Conservation (phyloP, 2,329 filamentous ascomycete genomes). For the Phaeosphaeriaceae sp. region DNA sequence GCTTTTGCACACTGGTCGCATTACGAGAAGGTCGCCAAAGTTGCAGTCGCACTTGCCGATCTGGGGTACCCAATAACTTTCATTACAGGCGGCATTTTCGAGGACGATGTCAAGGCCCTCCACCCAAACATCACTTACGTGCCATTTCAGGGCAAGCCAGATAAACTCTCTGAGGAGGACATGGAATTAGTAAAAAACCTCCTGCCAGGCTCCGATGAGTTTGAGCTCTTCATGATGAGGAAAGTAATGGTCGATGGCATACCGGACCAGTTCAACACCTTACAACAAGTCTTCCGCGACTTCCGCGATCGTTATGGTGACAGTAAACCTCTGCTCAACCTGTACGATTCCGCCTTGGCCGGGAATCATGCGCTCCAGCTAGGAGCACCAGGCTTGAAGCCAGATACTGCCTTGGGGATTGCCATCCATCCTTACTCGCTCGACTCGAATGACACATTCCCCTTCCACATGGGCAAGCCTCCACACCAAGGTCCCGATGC, state of each 20-base stretch:
- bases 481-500: conserved; percentile 20
- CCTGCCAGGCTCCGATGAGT: conserved; percentile 23
- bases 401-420: conserved; percentile 50
- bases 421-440: conserved; percentile 33
- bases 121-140: conserved; percentile 48
- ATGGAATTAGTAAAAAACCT: conserved; percentile 29
- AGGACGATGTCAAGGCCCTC: conserved; percentile 40
- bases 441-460: conserved; percentile 26
- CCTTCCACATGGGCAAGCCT: conserved; percentile 17
- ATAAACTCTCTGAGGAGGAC: conserved; percentile 29
- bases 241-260: conserved; percentile 46
- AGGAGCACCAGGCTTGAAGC: conserved; percentile 49
- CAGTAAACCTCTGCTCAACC: conserved; percentile 50
- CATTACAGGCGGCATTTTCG: conserved; percentile 49
- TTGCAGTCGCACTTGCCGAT: conserved; percentile 48
- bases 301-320: conserved; percentile 38
- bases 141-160: conserved; percentile 36
- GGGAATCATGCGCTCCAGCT: conserved; percentile 37
- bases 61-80: conserved; percentile 55
- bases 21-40: conserved; percentile 30
- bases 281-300: conserved; percentile 42
- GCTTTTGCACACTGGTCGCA: conserved; percentile 27
- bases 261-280: conserved; percentile 38
- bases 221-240: conserved; percentile 44
- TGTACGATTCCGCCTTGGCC: conserved; percentile 53